A percentile compares a stretch with the other conserved stretches of the same genome.
Conservation (phyloP, 2,329 filamentous ascomycete genomes). For the Pezicula rhizophila region DNA sequence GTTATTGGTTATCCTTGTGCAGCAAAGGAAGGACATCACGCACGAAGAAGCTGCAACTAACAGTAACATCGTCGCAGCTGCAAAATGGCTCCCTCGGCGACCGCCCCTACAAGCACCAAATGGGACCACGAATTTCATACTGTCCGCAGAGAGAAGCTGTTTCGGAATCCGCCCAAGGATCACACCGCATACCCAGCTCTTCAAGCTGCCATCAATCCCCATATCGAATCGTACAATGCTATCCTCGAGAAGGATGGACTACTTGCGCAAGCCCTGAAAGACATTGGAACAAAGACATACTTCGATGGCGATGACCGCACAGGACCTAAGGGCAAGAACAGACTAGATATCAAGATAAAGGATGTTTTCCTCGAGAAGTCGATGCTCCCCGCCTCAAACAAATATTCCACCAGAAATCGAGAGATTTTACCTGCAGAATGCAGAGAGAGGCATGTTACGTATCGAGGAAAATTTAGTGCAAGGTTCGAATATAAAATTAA, state of each 20-base stretch:
- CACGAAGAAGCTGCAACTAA: not conserved
- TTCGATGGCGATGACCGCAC: constrained; percentile 72
- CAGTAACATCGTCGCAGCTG: not conserved
- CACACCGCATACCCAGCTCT: constrained; percentile 83
- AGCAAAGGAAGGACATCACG: no score
- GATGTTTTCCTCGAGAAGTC: constrained; percentile 80
- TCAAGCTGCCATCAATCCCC: constrained; percentile 78
- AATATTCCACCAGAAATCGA: constrained; percentile 70
- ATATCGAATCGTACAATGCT: constrained; percentile 93
- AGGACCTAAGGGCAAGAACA: constrained; percentile 59
- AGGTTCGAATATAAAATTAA: constrained; percentile 84
- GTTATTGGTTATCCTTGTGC: no score
- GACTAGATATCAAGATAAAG: constrained; percentile 70
- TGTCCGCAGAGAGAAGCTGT: constrained; percentile 78
- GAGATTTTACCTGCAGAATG: constrained; percentile 90
- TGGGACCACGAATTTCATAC: constrained; percentile 89
- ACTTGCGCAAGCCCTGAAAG: constrained; percentile 69
- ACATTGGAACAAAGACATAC: constrained; percentile 85
- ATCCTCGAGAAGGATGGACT: constrained; percentile 71
- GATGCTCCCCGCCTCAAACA: constrained; percentile 73
- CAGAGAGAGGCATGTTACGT: constrained; percentile 87
- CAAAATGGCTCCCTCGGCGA: constrained; percentile 12
- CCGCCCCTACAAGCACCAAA: constrained; percentile 49
- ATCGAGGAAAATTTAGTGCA: constrained; percentile 78
- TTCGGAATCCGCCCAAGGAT: constrained; percentile 81